Base-by-base conservation (phyloP, 2,329 filamentous ascomycete genomes). In the Aspergillus sp. region DNA sequence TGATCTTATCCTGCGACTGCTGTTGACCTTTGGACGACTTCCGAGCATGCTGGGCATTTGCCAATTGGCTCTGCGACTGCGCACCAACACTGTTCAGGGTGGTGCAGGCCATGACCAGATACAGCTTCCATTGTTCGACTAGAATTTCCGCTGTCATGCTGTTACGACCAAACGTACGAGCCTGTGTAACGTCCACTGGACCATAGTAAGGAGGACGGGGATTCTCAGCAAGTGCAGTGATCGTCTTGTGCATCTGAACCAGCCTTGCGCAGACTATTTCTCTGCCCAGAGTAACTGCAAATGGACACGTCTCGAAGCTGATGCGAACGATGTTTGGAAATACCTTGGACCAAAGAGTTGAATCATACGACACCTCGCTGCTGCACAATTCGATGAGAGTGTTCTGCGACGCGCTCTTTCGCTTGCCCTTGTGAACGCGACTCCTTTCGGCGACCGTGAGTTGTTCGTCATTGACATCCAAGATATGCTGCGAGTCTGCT, bases 61-160 rank as follows among this genome's bases (percentile, higher is more conserved):
- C 74, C 25, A 84, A 74, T 47, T 83, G 80, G 19, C 77, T 76
- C 51, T 79, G 74, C 30, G 74, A 76, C 48, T 81, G 75, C 17
- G 75, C 82, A 7, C 89, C 89, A 7, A 88, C 81, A 56, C 93
- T 93, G 33, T 88, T 90, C 48, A 98, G 76, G 0, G 93, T 97
- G 7, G 91, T 95, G 69, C 94, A 98, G 7, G 91, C 93, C 71
- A 98, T 96, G 47, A 96, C 90, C 22, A 98, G 77, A 65, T 97
- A 97, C 2, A 97, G 75, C 68, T 96, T 97, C 91, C 91, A 98
- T 65, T 98, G 93, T 67, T 97, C 94, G 49, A 98, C 83, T 49
- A 96, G 77, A 19, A 95, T 83, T 59, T 95, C 90, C 0, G 90
- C 87, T 15, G 90, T 86, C 1, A 85, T 49, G 79, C 83, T 50